phyloP scores from a whole-genome alignment of 2,329 filamentous ascomycete genomes.

The Curvularia verruculosa region DNA sequence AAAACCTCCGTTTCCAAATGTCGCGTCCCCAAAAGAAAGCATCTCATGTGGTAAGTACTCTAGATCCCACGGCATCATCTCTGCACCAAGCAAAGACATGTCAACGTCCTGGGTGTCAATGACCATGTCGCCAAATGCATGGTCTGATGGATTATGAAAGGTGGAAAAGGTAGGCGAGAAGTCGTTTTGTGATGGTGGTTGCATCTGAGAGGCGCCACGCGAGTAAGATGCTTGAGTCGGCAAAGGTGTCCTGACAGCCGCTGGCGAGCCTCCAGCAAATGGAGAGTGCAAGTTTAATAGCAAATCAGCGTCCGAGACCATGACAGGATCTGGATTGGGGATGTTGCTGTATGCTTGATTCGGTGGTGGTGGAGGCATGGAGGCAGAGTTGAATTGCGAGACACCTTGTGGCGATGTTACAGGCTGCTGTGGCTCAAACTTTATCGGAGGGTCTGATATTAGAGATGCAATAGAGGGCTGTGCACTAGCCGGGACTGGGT shows the following conservation, averaged over 20 bases:
- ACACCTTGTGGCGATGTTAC: conserved; percentile 33
- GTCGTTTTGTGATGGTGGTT: conserved; percentile 17
- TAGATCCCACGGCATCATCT: conserved; percentile 73
- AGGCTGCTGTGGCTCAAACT: conserved; percentile 33
- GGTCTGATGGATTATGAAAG: conserved; percentile 36
- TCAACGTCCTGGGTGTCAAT: conserved; percentile 81
- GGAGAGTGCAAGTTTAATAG: conserved; percentile 58
- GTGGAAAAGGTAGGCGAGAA: conserved; percentile 36
- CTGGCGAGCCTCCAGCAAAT: conserved; percentile 41
- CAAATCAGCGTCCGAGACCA: conserved; percentile 56
- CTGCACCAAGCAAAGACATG: conserved; percentile 70
- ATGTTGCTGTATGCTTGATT: conserved; percentile 30
- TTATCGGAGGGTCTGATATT: conserved; percentile 36
- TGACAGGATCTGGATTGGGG: conserved; percentile 38
- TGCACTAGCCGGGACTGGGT: conserved; percentile 26
- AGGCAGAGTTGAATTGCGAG: conserved; percentile 34
- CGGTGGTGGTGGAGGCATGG: conserved; percentile 45
- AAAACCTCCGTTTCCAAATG: conserved; percentile 12
- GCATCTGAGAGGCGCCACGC: conserved; percentile 14
- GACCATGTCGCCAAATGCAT: conserved; percentile 62
- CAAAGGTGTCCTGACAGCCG: conserved; percentile 18
- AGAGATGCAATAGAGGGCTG: conserved; percentile 42
- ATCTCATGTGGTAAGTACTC: conserved; percentile 74
- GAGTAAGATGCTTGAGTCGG: conserved; percentile 27
- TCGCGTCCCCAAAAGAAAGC: conserved; percentile 50